Percentiles rank a stretch among this genome's conserved stretches.
Evolutionary conservation across 2,329 filamentous ascomycete species (phyloP).

Genomic region (Colletotrichum incanum): DNA sequence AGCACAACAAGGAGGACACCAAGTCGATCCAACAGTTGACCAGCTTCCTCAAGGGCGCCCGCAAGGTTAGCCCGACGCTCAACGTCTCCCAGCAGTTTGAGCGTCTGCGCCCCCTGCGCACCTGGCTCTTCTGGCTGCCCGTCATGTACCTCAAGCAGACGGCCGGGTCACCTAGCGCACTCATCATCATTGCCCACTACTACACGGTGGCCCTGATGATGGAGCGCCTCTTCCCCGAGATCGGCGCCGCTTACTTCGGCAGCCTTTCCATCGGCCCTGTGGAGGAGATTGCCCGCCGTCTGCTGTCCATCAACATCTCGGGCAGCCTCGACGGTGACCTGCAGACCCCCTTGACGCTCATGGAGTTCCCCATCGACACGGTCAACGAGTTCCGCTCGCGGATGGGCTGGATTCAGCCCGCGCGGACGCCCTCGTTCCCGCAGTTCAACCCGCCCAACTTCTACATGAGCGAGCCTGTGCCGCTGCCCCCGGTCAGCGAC

Average conservation of each 20-base stretch:
- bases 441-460: constrained; percentile 73
- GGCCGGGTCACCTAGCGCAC: constrained; percentile 81
- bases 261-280: constrained; percentile 85
- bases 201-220: constrained; percentile 91
- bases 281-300: constrained; percentile 86
- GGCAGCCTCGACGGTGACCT: constrained; percentile 70
- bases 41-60: constrained; percentile 80
- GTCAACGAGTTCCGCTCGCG: constrained; percentile 78
- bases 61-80: constrained; percentile 78
- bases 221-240: constrained; percentile 92
- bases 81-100: constrained; percentile 90
- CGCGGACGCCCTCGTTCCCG: constrained; percentile 73
- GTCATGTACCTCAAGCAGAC: constrained; percentile 86
- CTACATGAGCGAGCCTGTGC: constrained; percentile 62
- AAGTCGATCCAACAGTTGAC: constrained; percentile 79
- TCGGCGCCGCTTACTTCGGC: constrained; percentile 90
- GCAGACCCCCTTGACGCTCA: constrained; percentile 75
- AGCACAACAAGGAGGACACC: constrained; percentile 78
- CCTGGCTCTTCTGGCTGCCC: constrained; percentile 97
- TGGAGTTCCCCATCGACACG: constrained; percentile 81
- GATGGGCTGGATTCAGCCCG: constrained; percentile 77
- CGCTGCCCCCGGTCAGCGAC: constrained; percentile 58
- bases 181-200: constrained; percentile 90
- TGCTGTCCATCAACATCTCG: constrained; percentile 78
- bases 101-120: constrained; percentile 87